Evolutionary conservation across 75 land plant species (phyloP).

Genomic region (Chamaecyparis obtusa): DNA sequence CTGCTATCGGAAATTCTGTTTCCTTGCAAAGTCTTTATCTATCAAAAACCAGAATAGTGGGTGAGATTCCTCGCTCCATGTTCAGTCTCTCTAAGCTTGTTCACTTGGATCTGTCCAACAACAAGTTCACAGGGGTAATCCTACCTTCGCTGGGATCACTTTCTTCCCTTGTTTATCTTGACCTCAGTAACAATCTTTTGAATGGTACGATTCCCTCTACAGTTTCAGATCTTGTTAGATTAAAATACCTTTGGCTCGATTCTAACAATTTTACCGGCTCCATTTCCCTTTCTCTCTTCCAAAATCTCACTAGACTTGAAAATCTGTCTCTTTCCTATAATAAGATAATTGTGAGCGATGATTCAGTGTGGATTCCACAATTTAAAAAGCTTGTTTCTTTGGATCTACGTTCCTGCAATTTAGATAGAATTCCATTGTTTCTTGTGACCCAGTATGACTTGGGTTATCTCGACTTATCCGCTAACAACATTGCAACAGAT

Average conservation of each 20-base stretch:
- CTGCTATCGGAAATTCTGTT: too few relatives aligned
- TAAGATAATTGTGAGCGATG: too few relatives aligned
- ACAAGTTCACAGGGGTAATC: neutral
- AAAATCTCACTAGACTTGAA: too few relatives aligned
- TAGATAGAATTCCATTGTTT: too few relatives aligned
- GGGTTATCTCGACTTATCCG: neutral
- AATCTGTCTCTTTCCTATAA: too few relatives aligned
- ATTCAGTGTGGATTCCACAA: too few relatives aligned
- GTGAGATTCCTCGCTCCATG: neutral
- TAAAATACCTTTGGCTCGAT: neutral
- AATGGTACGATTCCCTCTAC: neutral
- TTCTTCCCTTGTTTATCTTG: neutral
- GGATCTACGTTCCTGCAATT: too few relatives aligned
- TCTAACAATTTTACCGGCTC: neutral
- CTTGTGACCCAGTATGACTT: neutral
- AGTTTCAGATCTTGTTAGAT: neutral
- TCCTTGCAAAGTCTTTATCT: too few relatives aligned
- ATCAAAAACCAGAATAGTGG: neutral
- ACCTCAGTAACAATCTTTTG: neutral
- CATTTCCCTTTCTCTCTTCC: too few relatives aligned
- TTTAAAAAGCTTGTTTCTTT: too few relatives aligned
- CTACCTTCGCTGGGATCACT: neutral
- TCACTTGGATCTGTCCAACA: neutral
- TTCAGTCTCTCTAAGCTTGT: neutral
- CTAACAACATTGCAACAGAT: conserved; percentile 14